A percentile compares a stretch with the other conserved stretches of the same genome.
phyloP scores from a whole-genome alignment of 768 basidiomycete genomes.

The Boletellus emodensis region DNA sequence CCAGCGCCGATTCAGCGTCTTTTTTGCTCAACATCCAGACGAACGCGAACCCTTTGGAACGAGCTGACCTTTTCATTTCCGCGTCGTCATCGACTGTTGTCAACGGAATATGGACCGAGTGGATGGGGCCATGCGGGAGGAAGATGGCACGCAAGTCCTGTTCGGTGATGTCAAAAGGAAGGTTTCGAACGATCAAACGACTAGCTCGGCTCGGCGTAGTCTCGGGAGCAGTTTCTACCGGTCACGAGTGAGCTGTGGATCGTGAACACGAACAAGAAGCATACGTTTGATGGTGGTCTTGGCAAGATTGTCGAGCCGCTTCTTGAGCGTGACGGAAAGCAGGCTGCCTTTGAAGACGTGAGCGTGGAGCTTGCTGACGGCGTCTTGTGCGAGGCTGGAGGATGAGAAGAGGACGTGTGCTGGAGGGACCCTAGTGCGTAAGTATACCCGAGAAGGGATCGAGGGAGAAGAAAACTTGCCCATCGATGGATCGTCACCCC shows the following conservation, averaged over 20 bases:
- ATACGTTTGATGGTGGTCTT: slow-evolving; percentile 39
- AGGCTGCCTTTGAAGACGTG: slow-evolving; percentile 88
- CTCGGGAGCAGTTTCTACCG: slow-evolving; percentile 30
- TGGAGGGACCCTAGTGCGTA: slow-evolving; percentile 18
- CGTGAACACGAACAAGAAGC: not conserved
- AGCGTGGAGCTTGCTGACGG: slow-evolving; percentile 79
- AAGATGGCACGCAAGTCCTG: slow-evolving; percentile 84
- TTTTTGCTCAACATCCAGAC: slow-evolving; percentile 88
- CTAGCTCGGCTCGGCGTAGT: slow-evolving; percentile 65
- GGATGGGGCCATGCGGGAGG: slow-evolving; percentile 81
- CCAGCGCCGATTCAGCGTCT: slow-evolving; percentile 80
- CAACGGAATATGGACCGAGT: slow-evolving; percentile 77
- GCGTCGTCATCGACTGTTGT: slow-evolving; percentile 33
- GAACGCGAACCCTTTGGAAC: slow-evolving; percentile 85
- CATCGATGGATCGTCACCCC: slow-evolving; percentile 48
- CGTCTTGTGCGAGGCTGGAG: slow-evolving; percentile 62
- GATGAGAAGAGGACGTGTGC: slow-evolving; percentile 74
- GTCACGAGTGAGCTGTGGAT: not conserved
- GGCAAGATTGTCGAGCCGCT: slow-evolving; percentile 66
- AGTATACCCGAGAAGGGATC: not conserved
- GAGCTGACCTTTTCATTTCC: slow-evolving; percentile 15
- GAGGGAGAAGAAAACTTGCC: slow-evolving; percentile 33
- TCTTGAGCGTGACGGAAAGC: slow-evolving; percentile 86
- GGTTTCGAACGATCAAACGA: slow-evolving; percentile 86
- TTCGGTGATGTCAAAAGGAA: slow-evolving; percentile 79